A percentile compares a stretch with the other conserved stretches of the same genome.
These are phyloP conservation scores for Penicillium roqueforti DNA, from an alignment of 495 filamentous ascomycete genomes.

Conservation along the genomic window DNA sequence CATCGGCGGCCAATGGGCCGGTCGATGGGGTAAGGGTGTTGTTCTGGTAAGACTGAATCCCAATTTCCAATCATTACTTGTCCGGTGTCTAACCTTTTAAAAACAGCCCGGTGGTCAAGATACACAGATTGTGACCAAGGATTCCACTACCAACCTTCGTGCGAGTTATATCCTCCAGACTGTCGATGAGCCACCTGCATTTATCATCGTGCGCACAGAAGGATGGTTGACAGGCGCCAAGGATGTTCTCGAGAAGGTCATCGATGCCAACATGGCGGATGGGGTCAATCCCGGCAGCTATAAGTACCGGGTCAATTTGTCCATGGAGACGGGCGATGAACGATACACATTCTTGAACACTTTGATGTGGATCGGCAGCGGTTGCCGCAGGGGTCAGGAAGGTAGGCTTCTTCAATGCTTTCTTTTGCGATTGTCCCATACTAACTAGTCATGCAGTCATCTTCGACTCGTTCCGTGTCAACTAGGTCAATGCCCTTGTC, in stretches of 20 bases:
- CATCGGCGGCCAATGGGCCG: slow-evolving; percentile 56
- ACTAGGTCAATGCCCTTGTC: slow-evolving; percentile 27
- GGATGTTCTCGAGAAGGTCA: slow-evolving; percentile 55
- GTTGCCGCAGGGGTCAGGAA: slow-evolving; percentile 55
- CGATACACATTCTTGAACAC: slow-evolving; percentile 60
- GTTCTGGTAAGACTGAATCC: slow-evolving; percentile 46
- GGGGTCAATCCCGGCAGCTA: slow-evolving; percentile 54
- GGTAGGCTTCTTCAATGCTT: slow-evolving; percentile 25
- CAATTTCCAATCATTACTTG: neutral
- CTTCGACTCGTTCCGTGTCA: slow-evolving; percentile 47
- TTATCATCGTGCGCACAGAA: slow-evolving; percentile 53
- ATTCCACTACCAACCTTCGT: slow-evolving; percentile 49
- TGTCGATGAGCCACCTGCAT: slow-evolving; percentile 55
- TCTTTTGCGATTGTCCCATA: neutral
- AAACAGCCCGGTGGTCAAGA: slow-evolving; percentile 57
- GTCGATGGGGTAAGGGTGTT: slow-evolving; percentile 55
- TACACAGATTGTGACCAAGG: slow-evolving; percentile 53
- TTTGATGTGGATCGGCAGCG: slow-evolving; percentile 59
- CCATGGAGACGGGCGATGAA: slow-evolving; percentile 58
- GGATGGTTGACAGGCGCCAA: slow-evolving; percentile 57
- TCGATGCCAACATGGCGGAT: slow-evolving; percentile 46
- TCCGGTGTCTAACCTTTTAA: slow-evolving; percentile 1
- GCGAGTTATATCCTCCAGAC: slow-evolving; percentile 56
- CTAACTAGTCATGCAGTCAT: slow-evolving; percentile 35
- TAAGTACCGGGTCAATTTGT: slow-evolving; percentile 53